These are phyloP conservation scores for Alternaria sp. DNA, from an alignment of 2,329 filamentous ascomycete species.

Conservation along the genomic window DNA sequence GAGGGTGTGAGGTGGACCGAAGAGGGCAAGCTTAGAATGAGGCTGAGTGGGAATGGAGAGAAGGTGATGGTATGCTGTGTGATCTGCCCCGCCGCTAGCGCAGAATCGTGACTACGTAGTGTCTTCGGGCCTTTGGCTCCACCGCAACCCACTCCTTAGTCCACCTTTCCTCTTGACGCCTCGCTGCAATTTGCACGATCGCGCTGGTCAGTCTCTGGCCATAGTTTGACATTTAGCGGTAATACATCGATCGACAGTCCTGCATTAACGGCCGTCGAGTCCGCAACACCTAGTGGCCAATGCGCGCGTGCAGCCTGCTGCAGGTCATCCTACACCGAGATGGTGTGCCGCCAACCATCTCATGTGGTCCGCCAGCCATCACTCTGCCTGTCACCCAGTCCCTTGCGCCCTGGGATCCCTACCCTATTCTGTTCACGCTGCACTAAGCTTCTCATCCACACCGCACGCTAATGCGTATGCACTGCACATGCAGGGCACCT, in stretches of 20 bases:
- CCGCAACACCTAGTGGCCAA: constrained; percentile 38
- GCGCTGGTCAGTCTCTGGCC: constrained; percentile 23
- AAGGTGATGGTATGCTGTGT: constrained; percentile 29
- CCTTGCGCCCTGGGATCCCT: constrained; percentile 41
- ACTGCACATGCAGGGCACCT: constrained; percentile 30
- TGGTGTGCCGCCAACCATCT: constrained; percentile 31
- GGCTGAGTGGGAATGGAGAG: constrained; percentile 30
- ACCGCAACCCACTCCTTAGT: not conserved
- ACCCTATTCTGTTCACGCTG: constrained; percentile 38
- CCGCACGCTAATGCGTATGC: constrained; percentile 46
- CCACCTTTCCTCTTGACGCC: constrained; percentile 10
- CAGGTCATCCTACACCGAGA: constrained; percentile 39
- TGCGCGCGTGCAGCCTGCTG: constrained; percentile 37
- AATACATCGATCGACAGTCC: constrained; percentile 41
- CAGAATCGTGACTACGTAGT: constrained; percentile 6
- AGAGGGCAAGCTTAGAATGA: constrained; percentile 31
- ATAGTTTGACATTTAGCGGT: constrained; percentile 21
- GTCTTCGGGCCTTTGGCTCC: constrained; percentile 22
- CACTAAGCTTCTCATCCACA: constrained; percentile 48
- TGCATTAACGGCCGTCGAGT: constrained; percentile 42
- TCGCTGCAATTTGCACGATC: constrained; percentile 26
- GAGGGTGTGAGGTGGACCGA: constrained; percentile 26
- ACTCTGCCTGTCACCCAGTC: constrained; percentile 44
- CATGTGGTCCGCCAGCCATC: constrained; percentile 38
- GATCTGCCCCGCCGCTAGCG: constrained; percentile 31